Conservation (phyloP, 768 basidiomycete genomes). For the Leucocoprinus sp. region DNA sequence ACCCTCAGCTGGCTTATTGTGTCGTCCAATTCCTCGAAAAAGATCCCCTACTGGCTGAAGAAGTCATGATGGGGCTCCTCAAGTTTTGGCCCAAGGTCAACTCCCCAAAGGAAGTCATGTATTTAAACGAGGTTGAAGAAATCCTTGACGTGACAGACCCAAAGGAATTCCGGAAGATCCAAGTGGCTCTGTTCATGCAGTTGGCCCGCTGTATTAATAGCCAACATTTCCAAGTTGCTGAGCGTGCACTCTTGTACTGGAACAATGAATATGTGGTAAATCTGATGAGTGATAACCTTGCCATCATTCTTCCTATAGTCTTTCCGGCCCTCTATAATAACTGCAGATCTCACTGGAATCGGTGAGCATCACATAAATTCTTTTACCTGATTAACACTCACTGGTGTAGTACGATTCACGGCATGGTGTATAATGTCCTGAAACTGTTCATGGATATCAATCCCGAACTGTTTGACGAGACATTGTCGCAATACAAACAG, state of each 20-base stretch:
- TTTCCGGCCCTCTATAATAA: slow-evolving; percentile 95
- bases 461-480: slow-evolving; percentile 89
- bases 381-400: slow-evolving; percentile 5
- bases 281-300: slow-evolving; percentile 94
- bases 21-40: slow-evolving; percentile 99
- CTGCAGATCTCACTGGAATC: slow-evolving; percentile 97
- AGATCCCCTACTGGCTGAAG: slow-evolving; percentile 85
- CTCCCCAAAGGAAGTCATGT: slow-evolving; percentile 99
- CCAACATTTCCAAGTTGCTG: slow-evolving; percentile 99
- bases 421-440: slow-evolving; percentile 98
- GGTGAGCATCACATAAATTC: slow-evolving; percentile 45
- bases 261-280: slow-evolving; percentile 99
- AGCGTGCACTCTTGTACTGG: slow-evolving; percentile 95
- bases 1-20: slow-evolving; percentile 98
- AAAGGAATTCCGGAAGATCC: slow-evolving; percentile 92
- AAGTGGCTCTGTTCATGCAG: slow-evolving; percentile 87
- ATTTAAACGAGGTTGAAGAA: slow-evolving; percentile 98
- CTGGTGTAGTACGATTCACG: slow-evolving; percentile 92
- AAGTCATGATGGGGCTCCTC: slow-evolving; percentile 93
- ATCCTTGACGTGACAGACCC: slow-evolving; percentile 97
- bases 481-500: slow-evolving; percentile 89
- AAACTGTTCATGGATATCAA: slow-evolving; percentile 99
- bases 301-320: slow-evolving; percentile 85
- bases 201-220: slow-evolving; percentile 96
- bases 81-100: slow-evolving; percentile 99